Base-by-base conservation (phyloP, 208 protist genomes). In the Acanthamoeba lenticulata region DNA sequence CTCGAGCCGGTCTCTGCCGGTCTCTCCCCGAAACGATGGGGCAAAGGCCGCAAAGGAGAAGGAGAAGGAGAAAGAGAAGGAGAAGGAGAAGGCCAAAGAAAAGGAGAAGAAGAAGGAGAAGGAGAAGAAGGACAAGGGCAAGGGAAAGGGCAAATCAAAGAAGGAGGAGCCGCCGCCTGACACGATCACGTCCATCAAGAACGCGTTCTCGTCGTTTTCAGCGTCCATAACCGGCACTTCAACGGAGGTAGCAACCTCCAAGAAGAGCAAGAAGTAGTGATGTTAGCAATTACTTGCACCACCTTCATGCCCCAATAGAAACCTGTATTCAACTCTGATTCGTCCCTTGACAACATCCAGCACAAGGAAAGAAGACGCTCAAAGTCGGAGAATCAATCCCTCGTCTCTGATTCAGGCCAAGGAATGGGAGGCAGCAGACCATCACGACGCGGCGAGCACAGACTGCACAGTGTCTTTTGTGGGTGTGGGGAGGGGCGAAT, bases 31-130 rank as follows among this genome's bases (percentile, higher is more conserved):
- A 83, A 42, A 34, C 65, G 65, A 74, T 19, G 65, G 65, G 65
- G 65, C 29, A 21, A 74, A 74, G 65, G 21, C 7, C 13, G 65
- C 65, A 11, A 42, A 34, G 32, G 27, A 44, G 29, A 83, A 83
- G 72, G 72, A 83, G 29, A 83, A 83, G 72, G 72, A 83, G 72
- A 83, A 83, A 38, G 38, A 83, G 29, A 83, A 83, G 72, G 34
- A 83, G 72, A 83, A 47, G 72, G 42, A 15, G 62, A 72, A 72
- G 29, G 62, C 62, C 13, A 72, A 72, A 24, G 29, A 72, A 32
- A 34, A 83, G 40, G 24, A 11, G 0, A 15, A 34, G 34, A 83
- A 83, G 40, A 49, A 27, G 42, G 40, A 83, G 72, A 83, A 83
- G 72, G 42, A 83, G 72, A 49, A 44, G 42, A 74, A 74, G 60